Base-by-base conservation (phyloP, 805 yeast species). In the Candida argentea region DNA sequence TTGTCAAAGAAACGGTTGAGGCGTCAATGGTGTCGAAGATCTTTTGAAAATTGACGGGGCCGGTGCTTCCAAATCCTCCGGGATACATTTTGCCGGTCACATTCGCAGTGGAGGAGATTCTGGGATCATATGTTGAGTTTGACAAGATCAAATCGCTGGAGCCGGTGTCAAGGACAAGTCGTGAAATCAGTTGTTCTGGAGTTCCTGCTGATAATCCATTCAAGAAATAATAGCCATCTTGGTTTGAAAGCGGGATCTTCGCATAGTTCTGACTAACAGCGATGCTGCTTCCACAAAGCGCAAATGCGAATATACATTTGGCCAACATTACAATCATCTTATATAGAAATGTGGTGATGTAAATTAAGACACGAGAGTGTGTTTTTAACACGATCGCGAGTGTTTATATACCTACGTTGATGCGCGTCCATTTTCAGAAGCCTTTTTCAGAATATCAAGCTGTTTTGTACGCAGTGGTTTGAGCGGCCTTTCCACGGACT, bases 191-290 rank as follows among this genome's bases (percentile, higher is more conserved):
- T 22, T 38, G 43, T 3, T 26, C 26, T 3, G 41, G 39, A 3
- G 38, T 34, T 4, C 46, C 46, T n/a, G 42, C 15, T 10, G 24
- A 16, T 4, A 40, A 10, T 10, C 28, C 32, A 13, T 36, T 25
- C 13, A 42, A 25, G 19, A 19, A 30, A 20, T 35, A 40, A 27
- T 40, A 9, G 4, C 18, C 24, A 7, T 30, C 23, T n/a, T 29
- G 7, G 11, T 6, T 10, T 7, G n/a, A 12, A 2, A 29, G 23
- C 5, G 26, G 14, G 7, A 28, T n/a, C n/a, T n/a, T n/a, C n/a
- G n/a, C n/a, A n/a, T n/a, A n/a, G n/a, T n/a, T n/a, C n/a, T n/a
- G n/a, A n/a, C n/a, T n/a, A n/a, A n/a, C n/a, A n/a, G n/a, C n/a
- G n/a, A n/a, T n/a, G n/a, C n/a, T n/a, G n/a, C n/a, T n/a, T n/a